phyloP scores from a whole-genome alignment of 345 rosid species.

The Cardamine chenopodiifolia region DNA sequence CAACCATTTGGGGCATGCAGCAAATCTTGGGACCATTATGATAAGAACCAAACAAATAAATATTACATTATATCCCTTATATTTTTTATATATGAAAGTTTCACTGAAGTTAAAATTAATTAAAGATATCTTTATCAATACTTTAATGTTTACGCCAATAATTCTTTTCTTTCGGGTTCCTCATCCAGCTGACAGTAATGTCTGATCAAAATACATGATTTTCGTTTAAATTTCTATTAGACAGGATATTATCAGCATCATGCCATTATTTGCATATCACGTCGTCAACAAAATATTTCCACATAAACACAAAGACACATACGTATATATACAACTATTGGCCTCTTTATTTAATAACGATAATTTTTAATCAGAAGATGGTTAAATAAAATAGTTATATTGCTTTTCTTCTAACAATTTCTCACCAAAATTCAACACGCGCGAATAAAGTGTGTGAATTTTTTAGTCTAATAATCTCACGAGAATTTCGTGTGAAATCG shows the following conservation, averaged over 20 bases:
- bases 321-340: not conserved
- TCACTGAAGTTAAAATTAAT: constrained; percentile 14
- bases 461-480: constrained; percentile 29
- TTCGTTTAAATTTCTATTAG: not conserved
- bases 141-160: constrained; percentile 38
- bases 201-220: constrained; percentile 17
- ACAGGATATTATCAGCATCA: constrained; percentile 13
- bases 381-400: not conserved
- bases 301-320: not conserved
- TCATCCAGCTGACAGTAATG: constrained; percentile 34
- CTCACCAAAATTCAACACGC: constrained; percentile 13
- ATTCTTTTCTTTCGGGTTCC: constrained; percentile 28
- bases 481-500: constrained; percentile 22
- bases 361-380: not conserved
- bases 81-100: not conserved
- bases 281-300: not conserved
- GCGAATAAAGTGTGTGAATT: constrained; percentile 2
- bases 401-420: constrained; percentile 26
- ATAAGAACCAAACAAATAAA: constrained; percentile 37
- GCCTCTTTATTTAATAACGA: not conserved
- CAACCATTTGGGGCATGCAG: constrained; percentile 32
- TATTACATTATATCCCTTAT: not conserved
- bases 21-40: constrained; percentile 43
- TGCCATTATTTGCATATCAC: constrained; percentile 22
- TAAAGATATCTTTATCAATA: constrained; percentile 33